Base-by-base conservation (phyloP, 2,329 filamentous ascomycete species). In the Colletotrichum sublineola region DNA sequence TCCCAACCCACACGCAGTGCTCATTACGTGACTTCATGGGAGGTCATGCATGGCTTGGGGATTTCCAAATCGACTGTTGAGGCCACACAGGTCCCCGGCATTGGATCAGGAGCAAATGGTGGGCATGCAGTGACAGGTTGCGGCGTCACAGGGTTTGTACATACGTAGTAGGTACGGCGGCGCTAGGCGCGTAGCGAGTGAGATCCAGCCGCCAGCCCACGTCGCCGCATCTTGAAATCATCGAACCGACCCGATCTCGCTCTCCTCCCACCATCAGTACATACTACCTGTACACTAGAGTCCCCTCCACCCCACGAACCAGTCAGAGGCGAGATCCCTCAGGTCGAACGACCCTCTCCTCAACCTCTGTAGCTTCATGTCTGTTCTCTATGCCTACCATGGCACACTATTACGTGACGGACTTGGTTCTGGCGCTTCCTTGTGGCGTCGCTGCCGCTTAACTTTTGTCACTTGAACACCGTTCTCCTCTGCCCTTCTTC, bases 181-280 rank as follows among this genome's bases (percentile, higher is more conserved):
- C 20, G 33, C 40, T 38, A 65, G 46, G 44, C 48, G 52, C 40
- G 38, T 66, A 56, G 29, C 69, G 42, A 69, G 69, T 69, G 60
- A 60, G 66, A 69, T 69, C 46, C 53, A 69, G 69, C 66, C 66
- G 69, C 31, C 60, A 55, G 66, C 60, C 53, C 66, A 72, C 60
- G 69, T 67, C 36, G 58, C 53, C 60, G 66, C 66, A 72, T 72
- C 61, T 69, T 73, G 62, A 63, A 65, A 62, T 55, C 38, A 18
- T 48, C 2, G 29, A 33, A 12, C 38, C 46, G 15, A 56, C 53
- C 65, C 69, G 63, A 60, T 62, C 56, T 55, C 29, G 63, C 18
- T 15, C 12, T 48, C 63, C 50, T 46, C 33, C 15, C 52, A 55
- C 18, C 31, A 31, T 36, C 52, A 9, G 50, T 31, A 56, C 33